Base-by-base conservation (phyloP, 1,284 basidiomycete genomes). In the Ustilago bromivora region DNA sequence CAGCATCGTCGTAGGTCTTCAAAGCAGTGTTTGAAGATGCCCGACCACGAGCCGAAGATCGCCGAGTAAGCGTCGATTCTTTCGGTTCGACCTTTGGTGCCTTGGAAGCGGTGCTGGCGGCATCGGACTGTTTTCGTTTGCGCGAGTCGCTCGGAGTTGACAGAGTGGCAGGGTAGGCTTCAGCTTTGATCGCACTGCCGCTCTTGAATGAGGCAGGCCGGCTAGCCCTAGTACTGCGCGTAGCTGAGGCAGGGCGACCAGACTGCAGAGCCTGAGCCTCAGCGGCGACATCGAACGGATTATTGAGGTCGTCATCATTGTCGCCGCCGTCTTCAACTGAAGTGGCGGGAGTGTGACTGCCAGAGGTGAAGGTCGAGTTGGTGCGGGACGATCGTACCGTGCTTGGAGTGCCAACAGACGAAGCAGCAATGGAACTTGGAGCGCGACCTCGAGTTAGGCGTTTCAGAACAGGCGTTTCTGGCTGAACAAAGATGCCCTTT, bases 281-380 rank as follows among this genome's bases (percentile, higher is more conserved):
- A 28, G 40, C 49, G 1, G 19, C 5, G 0, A 36, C 53, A 17
- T 47, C 43, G 28, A 57, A 8, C n/a, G 31, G 17, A 28, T 17
- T 19, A 47, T 74, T 66, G 43, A 43, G 15, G 31, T 63, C 66
- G 46, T 66, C 60, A 23, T 54, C 40, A 51, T 52, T 49, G 61
- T 63, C 76, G 12, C 56, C 63, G 36, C 55, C 76, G 28, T 65
- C 72, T 15, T 71, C 72, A 12, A 76, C 63, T 11, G 76, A 78
- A 15, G 76, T 78, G 28, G 66, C 76, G 32, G 76, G 76, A 23
- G 76, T 78, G 63, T 72, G 69, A 41, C 72, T 75, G 52, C 76
- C 76, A 23, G 76, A 78, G 19, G 69, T 57, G 64, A 57, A 57
- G 12, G 63, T 58, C 1, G 72, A 78, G 62, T 53, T 68, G 47